phyloP scores from a whole-genome alignment of 2,329 filamentous ascomycete genomes.

The Pseudocercospora fuligena region DNA sequence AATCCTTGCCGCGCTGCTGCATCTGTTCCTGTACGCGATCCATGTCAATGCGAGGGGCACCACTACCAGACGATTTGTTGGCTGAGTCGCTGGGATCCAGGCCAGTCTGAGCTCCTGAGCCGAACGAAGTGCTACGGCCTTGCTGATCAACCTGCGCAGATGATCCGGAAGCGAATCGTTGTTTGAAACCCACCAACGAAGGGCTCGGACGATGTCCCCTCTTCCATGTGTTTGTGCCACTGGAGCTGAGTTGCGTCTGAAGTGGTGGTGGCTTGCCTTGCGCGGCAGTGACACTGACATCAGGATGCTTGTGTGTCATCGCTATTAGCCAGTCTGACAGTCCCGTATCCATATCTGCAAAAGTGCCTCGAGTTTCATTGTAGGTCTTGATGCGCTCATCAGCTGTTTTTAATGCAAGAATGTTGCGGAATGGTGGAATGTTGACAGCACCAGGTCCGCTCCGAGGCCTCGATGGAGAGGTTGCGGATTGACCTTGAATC shows the following conservation, averaged over 20 bases:
- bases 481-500: constrained; percentile 6
- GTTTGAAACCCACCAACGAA: constrained; percentile 17
- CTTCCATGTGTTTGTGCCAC: constrained; percentile 20
- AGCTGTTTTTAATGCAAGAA: constrained; percentile 69
- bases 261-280: constrained; percentile 25
- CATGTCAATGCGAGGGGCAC: constrained; percentile 34
- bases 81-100: constrained; percentile 33
- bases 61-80: constrained; percentile 11
- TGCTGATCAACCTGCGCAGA: constrained; percentile 12
- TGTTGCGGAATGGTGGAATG: constrained; percentile 72
- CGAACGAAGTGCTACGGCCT: constrained; percentile 15
- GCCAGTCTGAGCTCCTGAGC: constrained; percentile 25
- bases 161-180: constrained; percentile 19
- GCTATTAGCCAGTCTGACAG: constrained; percentile 65
- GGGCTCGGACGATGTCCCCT: constrained; percentile 19
- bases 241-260: constrained; percentile 19
- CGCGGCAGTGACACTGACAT: constrained; percentile 49
- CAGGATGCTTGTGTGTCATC: constrained; percentile 57
- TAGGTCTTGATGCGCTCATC: constrained; percentile 75
- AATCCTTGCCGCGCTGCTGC: constrained; percentile 83
- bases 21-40: constrained; percentile 48
- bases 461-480: constrained; percentile 18
- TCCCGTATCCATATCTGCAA: constrained; percentile 74
- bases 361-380: constrained; percentile 71
- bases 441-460: constrained; percentile 35